Evolutionary conservation across 2,329 filamentous ascomycete species (phyloP), one percentile per base, ranked within the genome.

Genomic region (Aspergillus pseudotamarii): DNA sequence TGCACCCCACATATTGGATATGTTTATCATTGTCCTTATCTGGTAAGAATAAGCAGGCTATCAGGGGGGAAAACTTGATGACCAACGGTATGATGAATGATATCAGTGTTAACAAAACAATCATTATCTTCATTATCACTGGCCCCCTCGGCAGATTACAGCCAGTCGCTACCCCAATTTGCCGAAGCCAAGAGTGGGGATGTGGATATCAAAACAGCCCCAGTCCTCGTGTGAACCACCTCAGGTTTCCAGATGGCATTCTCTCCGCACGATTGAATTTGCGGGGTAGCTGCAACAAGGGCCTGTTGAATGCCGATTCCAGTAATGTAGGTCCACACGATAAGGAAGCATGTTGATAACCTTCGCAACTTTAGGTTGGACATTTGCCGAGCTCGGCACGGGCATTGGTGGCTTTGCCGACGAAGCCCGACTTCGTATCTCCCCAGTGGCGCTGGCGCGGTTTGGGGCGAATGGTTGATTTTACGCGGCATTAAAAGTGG

Each of bases 261-360:
- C 57, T 57, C 62, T 61, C 67, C 67, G 67, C 69, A 60, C 58
- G 66, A 63, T 65, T 63, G 38, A 63, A 62, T 66, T 62, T 68
- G 68, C 66, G 68, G 68, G 69, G 67, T 62, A 68, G 61, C 57
- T 36, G 21, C 58, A 59, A 38, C 11, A 64, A 64, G 38, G 32
- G 28, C 30, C 32, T 54, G 30, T 21, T 23, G 23, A 19, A 12
- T 34, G 30, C 30, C 51, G 14, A 36, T 54, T 46, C n/a, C 28
- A 57, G 59, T 21, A 57, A 12, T 16, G 12, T 6, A 16, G 34
- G 32, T 54, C 34, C 30, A 51, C 41, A 43, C 14, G 34, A 38
- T 48, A 54, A 38, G 4, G 36, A 38, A 50, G 6, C 26, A 14
- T 30, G 26, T 19, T 57, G 54, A 58, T 60, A 63, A 45, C 53